Evolutionary conservation across 164 flowering plant species (phyloP).

Genomic region (Vitis vinifera): DNA sequence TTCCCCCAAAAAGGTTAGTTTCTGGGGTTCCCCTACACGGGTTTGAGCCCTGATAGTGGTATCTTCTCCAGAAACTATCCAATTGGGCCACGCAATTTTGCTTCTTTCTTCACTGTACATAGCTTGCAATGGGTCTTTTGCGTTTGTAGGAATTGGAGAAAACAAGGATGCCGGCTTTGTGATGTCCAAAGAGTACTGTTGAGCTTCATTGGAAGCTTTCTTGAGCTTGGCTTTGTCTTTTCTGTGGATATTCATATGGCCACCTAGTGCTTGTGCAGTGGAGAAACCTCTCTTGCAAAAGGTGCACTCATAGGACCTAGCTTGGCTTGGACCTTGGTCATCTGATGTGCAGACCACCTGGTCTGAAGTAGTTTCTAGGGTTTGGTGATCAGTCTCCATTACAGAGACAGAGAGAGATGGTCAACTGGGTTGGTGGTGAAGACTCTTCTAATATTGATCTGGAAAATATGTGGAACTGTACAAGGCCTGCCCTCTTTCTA

Average conservation of each 20-base stretch:
- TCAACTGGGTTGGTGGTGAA: slow-evolving; percentile 11
- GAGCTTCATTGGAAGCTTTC: slow-evolving; percentile 9
- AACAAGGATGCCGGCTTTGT: background rate
- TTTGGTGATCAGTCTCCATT: slow-evolving; percentile 18
- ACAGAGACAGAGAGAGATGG: slow-evolving; percentile 11
- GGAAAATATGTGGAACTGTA: background rate
- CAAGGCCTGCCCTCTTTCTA: slow-evolving; percentile 8
- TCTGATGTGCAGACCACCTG: background rate
- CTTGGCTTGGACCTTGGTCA: slow-evolving; percentile 17
- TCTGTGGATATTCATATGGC: slow-evolving; percentile 58
- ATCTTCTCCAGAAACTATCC: background rate
- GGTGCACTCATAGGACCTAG: slow-evolving; percentile 41
- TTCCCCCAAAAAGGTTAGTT: slow-evolving; percentile 16
- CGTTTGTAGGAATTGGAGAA: background rate
- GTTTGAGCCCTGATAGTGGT: background rate
- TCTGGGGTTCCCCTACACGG: background rate
- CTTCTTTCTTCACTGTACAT: background rate
- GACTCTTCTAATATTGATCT: background rate
- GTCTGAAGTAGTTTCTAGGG: slow-evolving; percentile 4
- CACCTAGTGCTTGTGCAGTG: slow-evolving; percentile 55
- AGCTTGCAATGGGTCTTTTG: background rate
- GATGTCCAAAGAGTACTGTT: slow-evolving; percentile 2
- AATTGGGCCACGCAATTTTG: background rate
- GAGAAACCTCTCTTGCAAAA: slow-evolving; percentile 53
- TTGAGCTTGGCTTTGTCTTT: slow-evolving; percentile 42